These are phyloP conservation scores for Amanita exitialis DNA, from an alignment of 768 basidiomycete species.

Conservation along the genomic window DNA sequence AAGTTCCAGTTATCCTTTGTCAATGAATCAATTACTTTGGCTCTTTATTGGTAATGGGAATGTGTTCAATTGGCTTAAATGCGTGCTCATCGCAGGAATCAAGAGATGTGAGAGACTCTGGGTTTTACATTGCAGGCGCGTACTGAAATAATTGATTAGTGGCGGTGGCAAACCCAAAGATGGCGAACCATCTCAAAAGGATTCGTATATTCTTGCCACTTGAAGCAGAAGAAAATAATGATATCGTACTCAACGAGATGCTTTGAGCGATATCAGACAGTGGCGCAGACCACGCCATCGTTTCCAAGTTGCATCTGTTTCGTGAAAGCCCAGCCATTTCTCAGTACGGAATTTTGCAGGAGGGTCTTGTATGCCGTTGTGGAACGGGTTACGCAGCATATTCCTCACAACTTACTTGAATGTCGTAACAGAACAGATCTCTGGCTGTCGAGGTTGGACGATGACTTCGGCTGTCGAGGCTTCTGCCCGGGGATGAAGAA, in stretches of 20 bases:
- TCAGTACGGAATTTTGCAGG: neutral
- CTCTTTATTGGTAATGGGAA: neutral
- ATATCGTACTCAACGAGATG: neutral
- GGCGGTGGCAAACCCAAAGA: slow-evolving; percentile 5
- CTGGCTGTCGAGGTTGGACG: neutral
- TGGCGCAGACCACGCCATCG: neutral
- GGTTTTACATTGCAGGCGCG: too few species aligned
- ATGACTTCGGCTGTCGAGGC: neutral
- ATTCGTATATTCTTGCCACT: slow-evolving; percentile 6
- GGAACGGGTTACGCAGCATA: neutral
- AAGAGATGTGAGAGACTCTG: neutral
- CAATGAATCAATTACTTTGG: neutral
- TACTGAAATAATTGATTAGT: neutral
- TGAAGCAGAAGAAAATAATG: slow-evolving; percentile 1
- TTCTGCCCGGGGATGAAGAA: slow-evolving; percentile 6
- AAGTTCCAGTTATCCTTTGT: neutral
- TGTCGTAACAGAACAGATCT: neutral
- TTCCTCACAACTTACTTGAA: neutral
- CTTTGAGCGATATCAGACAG: slow-evolving; percentile 3
- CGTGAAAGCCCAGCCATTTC: neutral
- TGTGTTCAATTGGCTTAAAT: slow-evolving; percentile 1
- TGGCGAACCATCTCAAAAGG: neutral
- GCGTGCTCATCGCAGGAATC: slow-evolving; percentile 3
- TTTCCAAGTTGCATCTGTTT: neutral
- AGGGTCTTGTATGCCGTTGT: neutral